A percentile compares a stretch with the other conserved stretches of the same genome.
These are phyloP conservation scores for Cladosporium sp. DNA, from an alignment of 2,329 filamentous ascomycete genomes.

Conservation along the genomic window DNA sequence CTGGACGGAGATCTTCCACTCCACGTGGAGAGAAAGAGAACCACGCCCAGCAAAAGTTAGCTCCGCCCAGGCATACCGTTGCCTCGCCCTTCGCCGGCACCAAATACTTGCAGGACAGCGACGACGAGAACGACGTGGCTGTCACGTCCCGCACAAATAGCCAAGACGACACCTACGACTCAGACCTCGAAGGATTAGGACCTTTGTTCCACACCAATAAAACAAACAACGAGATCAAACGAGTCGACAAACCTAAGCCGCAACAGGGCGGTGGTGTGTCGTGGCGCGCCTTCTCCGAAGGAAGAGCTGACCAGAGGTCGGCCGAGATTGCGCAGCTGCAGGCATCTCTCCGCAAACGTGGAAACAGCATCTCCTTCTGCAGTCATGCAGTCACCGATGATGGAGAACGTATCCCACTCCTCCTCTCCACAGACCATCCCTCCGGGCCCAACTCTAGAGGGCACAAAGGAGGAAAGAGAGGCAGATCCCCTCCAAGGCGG, in stretches of 20 bases:
- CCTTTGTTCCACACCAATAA: conserved; percentile 15
- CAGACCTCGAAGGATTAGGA: conserved; percentile 13
- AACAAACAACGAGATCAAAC: conserved; percentile 27
- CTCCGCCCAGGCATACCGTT: conserved; percentile 34
- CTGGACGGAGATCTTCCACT: conserved; percentile 26
- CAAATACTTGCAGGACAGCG: conserved; percentile 39
- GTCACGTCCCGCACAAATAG: conserved; percentile 33
- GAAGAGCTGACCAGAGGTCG: conserved; percentile 34
- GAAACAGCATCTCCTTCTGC: conserved; percentile 37
- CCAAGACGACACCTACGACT: conserved; percentile 24
- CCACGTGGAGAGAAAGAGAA: conserved; percentile 27
- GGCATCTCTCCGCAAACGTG: conserved; percentile 34
- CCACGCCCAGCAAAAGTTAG: conserved; percentile 21
- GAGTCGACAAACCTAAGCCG: conserved; percentile 36
- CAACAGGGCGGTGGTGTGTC: conserved; percentile 35
- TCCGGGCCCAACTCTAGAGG: conserved; percentile 23
- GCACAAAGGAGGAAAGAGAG: conserved; percentile 20
- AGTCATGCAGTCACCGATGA: conserved; percentile 37
- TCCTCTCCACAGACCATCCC: conserved; percentile 21
- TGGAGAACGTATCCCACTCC: conserved; percentile 33
- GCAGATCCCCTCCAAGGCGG: conserved; percentile 33
- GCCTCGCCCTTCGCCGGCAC: conserved; percentile 39
- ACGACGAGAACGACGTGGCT: conserved; percentile 33
- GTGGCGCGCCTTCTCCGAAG: conserved; percentile 38
- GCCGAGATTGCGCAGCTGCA: conserved; percentile 37